Evolutionary conservation across 2,329 filamentous ascomycete genomes (phyloP).

Genomic region (Chaetomiaceae sp.): DNA sequence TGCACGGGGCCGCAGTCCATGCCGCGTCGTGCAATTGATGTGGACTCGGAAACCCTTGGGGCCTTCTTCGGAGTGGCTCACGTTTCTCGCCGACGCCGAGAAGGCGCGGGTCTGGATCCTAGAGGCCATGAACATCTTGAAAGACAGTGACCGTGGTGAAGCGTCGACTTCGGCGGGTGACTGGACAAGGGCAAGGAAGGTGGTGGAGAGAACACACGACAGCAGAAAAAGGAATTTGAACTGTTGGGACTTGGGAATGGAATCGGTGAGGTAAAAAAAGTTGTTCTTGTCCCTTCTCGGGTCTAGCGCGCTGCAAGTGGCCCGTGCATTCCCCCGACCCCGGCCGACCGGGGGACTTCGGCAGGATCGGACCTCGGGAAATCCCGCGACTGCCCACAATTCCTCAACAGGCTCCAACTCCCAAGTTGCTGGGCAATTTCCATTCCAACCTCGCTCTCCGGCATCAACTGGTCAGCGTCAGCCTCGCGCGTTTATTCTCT

Average conservation of each 20-base stretch:
- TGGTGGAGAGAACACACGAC: constrained; percentile 14
- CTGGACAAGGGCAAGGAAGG: not conserved
- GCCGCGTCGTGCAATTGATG: not conserved
- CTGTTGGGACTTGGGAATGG: not conserved
- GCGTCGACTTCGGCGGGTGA: constrained; percentile 8
- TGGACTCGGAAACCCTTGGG: not conserved
- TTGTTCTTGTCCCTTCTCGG: not conserved
- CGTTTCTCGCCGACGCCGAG: constrained; percentile 73
- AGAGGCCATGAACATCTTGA: constrained; percentile 71
- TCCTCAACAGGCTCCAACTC: too few relatives aligned
- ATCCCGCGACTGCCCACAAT: too few relatives aligned
- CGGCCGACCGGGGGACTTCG: constrained; percentile 6
- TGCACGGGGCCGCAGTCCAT: not conserved
- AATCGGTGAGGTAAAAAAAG: constrained; percentile 21
- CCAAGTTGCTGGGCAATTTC: too few relatives aligned
- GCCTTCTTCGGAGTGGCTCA: constrained; percentile 47
- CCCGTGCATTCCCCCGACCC: not conserved
- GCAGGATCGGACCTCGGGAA: constrained; percentile 25
- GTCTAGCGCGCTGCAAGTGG: not conserved
- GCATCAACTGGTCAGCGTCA: too few relatives aligned
- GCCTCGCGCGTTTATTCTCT: too few relatives aligned
- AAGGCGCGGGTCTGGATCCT: constrained; percentile 73
- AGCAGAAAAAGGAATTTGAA: constrained; percentile 4
- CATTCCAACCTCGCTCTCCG: too few relatives aligned
- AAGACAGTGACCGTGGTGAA: constrained; percentile 18